Evolutionary conservation across 129 eudicot species (phyloP).

Genomic region (Glebionis coronaria): DNA sequence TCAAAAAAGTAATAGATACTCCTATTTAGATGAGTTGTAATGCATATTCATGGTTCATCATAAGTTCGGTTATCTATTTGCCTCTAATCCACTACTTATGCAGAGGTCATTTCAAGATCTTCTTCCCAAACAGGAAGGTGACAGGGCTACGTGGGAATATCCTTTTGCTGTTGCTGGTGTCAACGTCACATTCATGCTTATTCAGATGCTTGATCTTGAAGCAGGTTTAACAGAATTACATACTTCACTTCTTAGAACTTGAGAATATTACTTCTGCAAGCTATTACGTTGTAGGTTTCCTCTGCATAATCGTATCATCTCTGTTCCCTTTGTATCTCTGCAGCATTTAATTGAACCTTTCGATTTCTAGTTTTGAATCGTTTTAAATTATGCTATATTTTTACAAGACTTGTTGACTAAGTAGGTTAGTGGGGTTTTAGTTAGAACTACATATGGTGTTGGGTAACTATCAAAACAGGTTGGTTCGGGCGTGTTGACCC

Average conservation of each 20-base stretch:
- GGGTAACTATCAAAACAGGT: too few relatives aligned
- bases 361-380: not conserved
- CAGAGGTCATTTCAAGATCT: slow-evolving; percentile 97
- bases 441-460: too few relatives aligned
- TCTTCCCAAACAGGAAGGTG: slow-evolving; percentile 90
- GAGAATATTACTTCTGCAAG: not conserved
- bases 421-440: not conserved
- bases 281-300: not conserved
- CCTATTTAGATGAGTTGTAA: too few relatives aligned
- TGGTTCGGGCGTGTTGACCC: not conserved
- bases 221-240: slow-evolving; percentile 45
- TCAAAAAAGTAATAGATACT: too few relatives aligned
- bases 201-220: slow-evolving; percentile 98
- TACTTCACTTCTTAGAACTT: slow-evolving; percentile 1
- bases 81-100: slow-evolving; percentile 7
- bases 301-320: not conserved
- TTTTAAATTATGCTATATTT: not conserved
- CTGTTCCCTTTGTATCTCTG: not conserved
- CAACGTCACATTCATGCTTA: slow-evolving; percentile 95
- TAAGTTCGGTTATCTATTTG: too few relatives aligned
- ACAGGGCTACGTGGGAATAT: slow-evolving; percentile 91
- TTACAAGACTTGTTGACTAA: not conserved
- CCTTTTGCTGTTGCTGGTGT: slow-evolving; percentile 99
- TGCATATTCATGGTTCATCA: too few relatives aligned
- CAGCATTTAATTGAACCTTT: not conserved